Evolutionary conservation across 495 filamentous ascomycete genomes (phyloP).

Genomic region (Penicillium waksmanii): DNA sequence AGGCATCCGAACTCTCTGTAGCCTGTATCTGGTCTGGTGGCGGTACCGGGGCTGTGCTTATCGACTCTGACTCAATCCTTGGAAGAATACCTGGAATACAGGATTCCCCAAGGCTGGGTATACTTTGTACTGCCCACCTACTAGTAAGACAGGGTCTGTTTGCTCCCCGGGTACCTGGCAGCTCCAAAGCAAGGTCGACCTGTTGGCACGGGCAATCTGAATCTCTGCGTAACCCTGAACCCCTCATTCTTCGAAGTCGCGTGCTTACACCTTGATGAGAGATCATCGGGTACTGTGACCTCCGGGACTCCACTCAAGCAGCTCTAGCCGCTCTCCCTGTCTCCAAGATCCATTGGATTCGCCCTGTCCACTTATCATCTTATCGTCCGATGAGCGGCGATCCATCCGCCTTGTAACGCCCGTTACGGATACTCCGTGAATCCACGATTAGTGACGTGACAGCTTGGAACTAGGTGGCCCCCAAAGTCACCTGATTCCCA

Average conservation of each 20-base stretch:
- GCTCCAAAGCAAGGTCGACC: constrained; percentile 6
- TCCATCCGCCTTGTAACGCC: neutral
- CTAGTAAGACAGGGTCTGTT: neutral
- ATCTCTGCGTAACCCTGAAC: constrained; percentile 10
- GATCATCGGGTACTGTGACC: constrained; percentile 4
- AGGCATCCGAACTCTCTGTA: too few relatives aligned
- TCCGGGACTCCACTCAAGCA: neutral
- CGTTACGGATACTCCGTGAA: neutral
- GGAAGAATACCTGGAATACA: neutral
- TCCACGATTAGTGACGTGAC: neutral
- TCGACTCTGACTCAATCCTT: neutral
- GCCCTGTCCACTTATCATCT: constrained; percentile 5
- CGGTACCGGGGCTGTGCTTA: constrained; percentile 3
- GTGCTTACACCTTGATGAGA: constrained; percentile 31
- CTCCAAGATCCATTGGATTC: neutral
- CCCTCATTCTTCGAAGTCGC: constrained; percentile 34
- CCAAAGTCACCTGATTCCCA: constrained; percentile 30
- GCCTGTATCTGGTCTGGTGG: neutral
- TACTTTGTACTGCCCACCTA: neutral
- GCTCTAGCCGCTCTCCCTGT: constrained; percentile 2
- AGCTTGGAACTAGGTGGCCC: constrained; percentile 12
- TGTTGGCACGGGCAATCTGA: constrained; percentile 19
- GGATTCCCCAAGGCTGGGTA: neutral
- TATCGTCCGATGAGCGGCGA: constrained; percentile 7
- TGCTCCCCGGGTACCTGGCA: constrained; percentile 33